Conservation (phyloP, 2,329 filamentous ascomycete genomes). For the Fusarium napiforme region DNA sequence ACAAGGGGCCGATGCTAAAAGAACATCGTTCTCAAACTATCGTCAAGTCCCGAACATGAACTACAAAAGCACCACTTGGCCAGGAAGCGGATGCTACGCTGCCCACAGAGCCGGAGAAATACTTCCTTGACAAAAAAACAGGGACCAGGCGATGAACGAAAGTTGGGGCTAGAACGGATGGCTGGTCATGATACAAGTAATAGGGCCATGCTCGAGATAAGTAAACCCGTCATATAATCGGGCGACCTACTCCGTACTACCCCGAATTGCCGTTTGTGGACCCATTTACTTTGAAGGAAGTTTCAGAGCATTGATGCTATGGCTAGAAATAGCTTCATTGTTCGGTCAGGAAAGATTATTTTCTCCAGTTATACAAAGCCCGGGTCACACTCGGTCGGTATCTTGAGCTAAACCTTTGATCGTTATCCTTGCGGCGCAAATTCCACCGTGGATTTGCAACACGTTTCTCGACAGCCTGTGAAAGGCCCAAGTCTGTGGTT, state of each 20-base stretch:
- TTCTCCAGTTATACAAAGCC: neutral
- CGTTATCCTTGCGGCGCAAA: constrained; percentile 18
- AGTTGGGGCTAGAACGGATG: neutral
- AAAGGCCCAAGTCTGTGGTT: constrained; percentile 27
- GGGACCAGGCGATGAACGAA: neutral
- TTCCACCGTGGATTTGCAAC: neutral
- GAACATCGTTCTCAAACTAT: constrained; percentile 1
- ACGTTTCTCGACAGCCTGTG: constrained; percentile 19
- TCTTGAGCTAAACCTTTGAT: neutral
- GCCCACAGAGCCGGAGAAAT: neutral
- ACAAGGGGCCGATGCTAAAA: neutral
- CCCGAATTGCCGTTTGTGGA: neutral
- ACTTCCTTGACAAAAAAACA: neutral
- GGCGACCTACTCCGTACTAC: neutral
- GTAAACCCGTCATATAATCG: constrained; percentile 21
- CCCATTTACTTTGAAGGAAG: neutral
- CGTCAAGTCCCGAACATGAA: constrained; percentile 11
- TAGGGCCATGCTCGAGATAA: constrained; percentile 6
- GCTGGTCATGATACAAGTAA: neutral
- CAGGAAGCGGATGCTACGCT: constrained; percentile 4
- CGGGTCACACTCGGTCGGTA: neutral
- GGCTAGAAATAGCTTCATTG: constrained; percentile 5
- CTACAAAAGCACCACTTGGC: constrained; percentile 15
- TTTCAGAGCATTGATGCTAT: neutral
- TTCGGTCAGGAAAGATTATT: constrained; percentile 1